Percentiles rank a stretch among this genome's conserved stretches.
phyloP scores from a whole-genome alignment of 768 basidiomycete genomes.

The Collybia nuda region DNA sequence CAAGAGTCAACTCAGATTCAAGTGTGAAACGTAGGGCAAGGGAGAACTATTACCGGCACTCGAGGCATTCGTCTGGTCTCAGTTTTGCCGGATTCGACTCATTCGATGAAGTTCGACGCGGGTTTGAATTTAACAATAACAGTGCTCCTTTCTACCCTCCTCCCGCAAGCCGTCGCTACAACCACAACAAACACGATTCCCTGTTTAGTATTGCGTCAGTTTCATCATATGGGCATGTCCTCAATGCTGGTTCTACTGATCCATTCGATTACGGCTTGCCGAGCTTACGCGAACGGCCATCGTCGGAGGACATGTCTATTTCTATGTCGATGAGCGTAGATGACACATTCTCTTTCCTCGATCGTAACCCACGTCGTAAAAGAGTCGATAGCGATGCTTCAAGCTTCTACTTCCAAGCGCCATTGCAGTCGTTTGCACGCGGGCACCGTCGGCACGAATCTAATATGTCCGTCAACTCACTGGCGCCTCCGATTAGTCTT shows the following conservation, averaged over 20 bases:
- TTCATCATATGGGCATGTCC: slow-evolving; percentile 72
- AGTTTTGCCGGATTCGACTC: slow-evolving; percentile 76
- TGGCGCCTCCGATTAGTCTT: slow-evolving; percentile 67
- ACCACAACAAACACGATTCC: slow-evolving; percentile 55
- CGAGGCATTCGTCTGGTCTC: slow-evolving; percentile 48
- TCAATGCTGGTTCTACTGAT: slow-evolving; percentile 61
- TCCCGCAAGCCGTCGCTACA: slow-evolving; percentile 32
- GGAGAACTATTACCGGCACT: slow-evolving; percentile 28
- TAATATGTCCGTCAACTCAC: slow-evolving; percentile 48
- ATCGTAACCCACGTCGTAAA: slow-evolving; percentile 29
- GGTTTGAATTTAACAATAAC: slow-evolving; percentile 68
- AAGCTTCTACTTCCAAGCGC: slow-evolving; percentile 70
- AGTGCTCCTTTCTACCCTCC: slow-evolving; percentile 70
- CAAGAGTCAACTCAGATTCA: slow-evolving; percentile 37
- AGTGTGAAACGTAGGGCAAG: slow-evolving; percentile 39
- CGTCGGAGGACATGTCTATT: slow-evolving; percentile 58
- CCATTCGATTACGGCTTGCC: slow-evolving; percentile 74
- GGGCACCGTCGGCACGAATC: slow-evolving; percentile 67
- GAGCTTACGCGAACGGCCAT: slow-evolving; percentile 52
- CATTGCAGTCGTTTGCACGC: slow-evolving; percentile 34
- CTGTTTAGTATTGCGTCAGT: slow-evolving; percentile 75
- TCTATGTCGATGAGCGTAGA: slow-evolving; percentile 58
- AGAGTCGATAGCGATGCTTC: slow-evolving; percentile 77
- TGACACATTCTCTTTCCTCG: slow-evolving; percentile 71
- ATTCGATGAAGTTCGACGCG: slow-evolving; percentile 76